Base-by-base conservation (phyloP, 78 protist genomes). In the Corallochytrium limacisporum region DNA sequence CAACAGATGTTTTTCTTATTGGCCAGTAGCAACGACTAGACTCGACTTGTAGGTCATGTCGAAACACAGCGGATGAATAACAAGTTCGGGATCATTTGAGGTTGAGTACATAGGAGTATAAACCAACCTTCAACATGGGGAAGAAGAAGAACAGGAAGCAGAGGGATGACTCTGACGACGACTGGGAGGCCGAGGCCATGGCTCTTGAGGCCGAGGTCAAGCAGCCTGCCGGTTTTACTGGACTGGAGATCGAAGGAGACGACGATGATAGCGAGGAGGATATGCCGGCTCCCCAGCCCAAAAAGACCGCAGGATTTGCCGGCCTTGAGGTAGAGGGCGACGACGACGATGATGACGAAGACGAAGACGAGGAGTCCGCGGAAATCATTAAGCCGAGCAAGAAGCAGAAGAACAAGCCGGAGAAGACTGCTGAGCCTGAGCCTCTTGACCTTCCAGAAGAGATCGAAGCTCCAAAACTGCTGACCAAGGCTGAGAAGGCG, bases 61-160 rank as follows among this genome's bases (percentile, higher is more conserved):
- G n/a, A n/a, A n/a, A n/a, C n/a, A n/a, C n/a, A n/a, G n/a, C n/a
- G n/a, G n/a, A n/a, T n/a, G n/a, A n/a, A n/a, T n/a, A n/a, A n/a
- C n/a, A n/a, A n/a, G n/a, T n/a, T n/a, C n/a, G n/a, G n/a, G n/a
- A n/a, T n/a, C n/a, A n/a, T n/a, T n/a, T n/a, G n/a, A n/a, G n/a
- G n/a, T n/a, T n/a, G n/a, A n/a, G n/a, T n/a, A n/a, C n/a, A n/a
- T n/a, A n/a, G n/a, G n/a, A n/a, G n/a, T n/a, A n/a, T n/a, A n/a
- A n/a, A n/a, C n/a, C n/a, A n/a, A n/a, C n/a, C n/a, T n/a, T n/a
- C 50, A 61, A 61, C 57, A 46, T 29, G 33, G 22, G 32, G 22
- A 46, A 62, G 61, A 69, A 70, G 55, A 6, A 42, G 77, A 24
- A 60, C 37, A 37, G 15, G 65, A 10, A 48, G 1, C n/a, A 29